Conservation (phyloP, 768 basidiomycete genomes). For the Panaeolus cyanescens region DNA sequence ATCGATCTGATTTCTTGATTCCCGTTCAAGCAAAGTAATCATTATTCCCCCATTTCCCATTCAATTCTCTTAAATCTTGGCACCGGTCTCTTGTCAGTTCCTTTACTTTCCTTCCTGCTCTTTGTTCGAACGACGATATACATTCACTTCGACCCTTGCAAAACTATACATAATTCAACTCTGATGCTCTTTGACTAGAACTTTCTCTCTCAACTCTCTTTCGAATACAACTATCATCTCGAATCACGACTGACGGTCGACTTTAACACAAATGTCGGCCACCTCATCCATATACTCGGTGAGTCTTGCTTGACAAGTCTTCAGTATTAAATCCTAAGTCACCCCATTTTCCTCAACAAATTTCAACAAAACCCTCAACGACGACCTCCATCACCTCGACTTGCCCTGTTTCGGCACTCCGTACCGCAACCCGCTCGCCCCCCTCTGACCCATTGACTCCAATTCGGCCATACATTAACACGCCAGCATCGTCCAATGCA, state of each 20-base stretch:
- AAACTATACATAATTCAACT: not conserved
- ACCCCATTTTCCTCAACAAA: not conserved
- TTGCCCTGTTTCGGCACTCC: not conserved
- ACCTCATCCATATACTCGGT: not conserved
- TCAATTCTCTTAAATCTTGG: not conserved
- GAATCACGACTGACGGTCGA: not conserved
- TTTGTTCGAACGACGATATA: no score
- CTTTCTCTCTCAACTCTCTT: not conserved
- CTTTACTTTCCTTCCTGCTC: not conserved
- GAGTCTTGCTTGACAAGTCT: not conserved
- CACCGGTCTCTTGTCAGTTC: not conserved
- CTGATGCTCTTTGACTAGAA: not conserved
- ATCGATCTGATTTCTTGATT: slow-evolving; percentile 2
- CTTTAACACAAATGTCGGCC: not conserved
- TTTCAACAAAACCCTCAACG: not conserved
- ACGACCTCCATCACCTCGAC: not conserved
- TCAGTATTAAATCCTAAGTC: not conserved
- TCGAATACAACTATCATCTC: not conserved
- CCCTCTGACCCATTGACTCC: not conserved
- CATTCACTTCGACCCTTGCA: not conserved
- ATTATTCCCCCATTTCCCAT: not conserved
- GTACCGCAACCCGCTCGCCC: not conserved
- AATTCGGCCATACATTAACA: not conserved
- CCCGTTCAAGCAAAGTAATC: not conserved
- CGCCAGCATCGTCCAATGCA: not conserved